Conservation (phyloP, 768 basidiomycete genomes). For the Lactifluus echinatus region DNA sequence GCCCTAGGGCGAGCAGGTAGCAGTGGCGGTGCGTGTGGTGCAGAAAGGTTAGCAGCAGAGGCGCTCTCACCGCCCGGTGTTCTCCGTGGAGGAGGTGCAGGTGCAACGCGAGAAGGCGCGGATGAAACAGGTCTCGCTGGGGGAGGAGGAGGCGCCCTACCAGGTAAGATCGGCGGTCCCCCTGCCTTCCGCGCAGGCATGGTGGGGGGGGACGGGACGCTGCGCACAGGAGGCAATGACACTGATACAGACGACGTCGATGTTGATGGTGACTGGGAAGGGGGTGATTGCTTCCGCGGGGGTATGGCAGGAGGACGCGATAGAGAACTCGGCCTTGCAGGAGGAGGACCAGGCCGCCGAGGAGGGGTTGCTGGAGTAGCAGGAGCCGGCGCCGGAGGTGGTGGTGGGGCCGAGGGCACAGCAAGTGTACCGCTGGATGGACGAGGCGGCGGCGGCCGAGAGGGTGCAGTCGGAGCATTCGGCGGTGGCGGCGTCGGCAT, state of each 20-base stretch:
- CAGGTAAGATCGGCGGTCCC: slow-evolving; percentile 5
- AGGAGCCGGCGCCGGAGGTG: slow-evolving; percentile 23
- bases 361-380: slow-evolving; percentile 36
- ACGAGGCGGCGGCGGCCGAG: too few relatives aligned
- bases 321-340: slow-evolving; percentile 27
- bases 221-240: slow-evolving; percentile 18
- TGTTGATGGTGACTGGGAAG: slow-evolving; percentile 17
- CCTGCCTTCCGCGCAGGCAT: slow-evolving; percentile 18
- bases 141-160: slow-evolving; percentile 16
- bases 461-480: slow-evolving; percentile 20
- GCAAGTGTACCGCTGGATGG: slow-evolving; percentile 31
- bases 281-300: slow-evolving; percentile 19
- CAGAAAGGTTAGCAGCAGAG: background rate
- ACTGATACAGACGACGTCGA: background rate
- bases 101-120: slow-evolving; percentile 13
- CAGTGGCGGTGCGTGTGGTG: slow-evolving; percentile 21
- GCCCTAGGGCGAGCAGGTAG: slow-evolving; percentile 25
- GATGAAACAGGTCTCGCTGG: slow-evolving; percentile 17
- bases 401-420: slow-evolving; percentile 22
- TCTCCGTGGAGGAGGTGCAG: slow-evolving; percentile 8
- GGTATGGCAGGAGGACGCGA: slow-evolving; percentile 22
- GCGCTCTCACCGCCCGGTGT: background rate
- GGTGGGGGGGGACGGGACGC: background rate
- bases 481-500: slow-evolving; percentile 20
- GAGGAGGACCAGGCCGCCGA: slow-evolving; percentile 28